Base-by-base conservation (phyloP, 2,329 filamentous ascomycete genomes). In the Trichophyton equinum region DNA sequence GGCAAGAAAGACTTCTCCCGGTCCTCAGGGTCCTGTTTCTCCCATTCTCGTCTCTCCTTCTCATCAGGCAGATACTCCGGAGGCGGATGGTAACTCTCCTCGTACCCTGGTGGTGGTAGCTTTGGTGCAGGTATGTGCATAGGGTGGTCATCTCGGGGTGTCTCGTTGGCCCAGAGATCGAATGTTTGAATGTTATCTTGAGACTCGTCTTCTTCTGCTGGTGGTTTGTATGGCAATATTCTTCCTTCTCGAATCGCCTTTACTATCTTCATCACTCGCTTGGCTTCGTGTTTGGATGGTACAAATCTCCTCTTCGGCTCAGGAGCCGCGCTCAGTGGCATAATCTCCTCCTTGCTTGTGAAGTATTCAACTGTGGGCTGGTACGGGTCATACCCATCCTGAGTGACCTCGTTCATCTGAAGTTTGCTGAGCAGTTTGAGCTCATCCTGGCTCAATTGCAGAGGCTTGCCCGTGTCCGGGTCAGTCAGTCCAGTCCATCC, bases 51-150 rank as follows among this genome's bases (percentile, higher is more conserved):
- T 72, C 82, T 89, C 77, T 99, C 94, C 44, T 88, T 85, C 69
- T 87, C 84, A 60, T 89, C 88, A 1, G 92, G 95, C 1, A 99
- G 78, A 72, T 97, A 99, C 77, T 99, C 94, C 3, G 87, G 83
- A 57, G 95, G 94, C 25, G 94, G 94, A 74, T 97, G 96, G 73
- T 99, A 97, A 70, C 90, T 96, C 73, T 96, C 84, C 69, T 96
- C 91, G 72, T 96, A 96, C 59, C 91, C 91, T 30, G 94, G 94
- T 42, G 94, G 92, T 30, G 92, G 85, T 57, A 95, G 80, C 73
- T 99, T 99, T 4, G 94, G 94, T 1, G 94, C 92, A 15, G 94
- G 88, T 60, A 97, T 87, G 70, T 96, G 89, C 91, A 97, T 97
- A 40, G 88, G 80, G 73, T 97, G 89, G 63, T 91, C 87, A 38